These are phyloP conservation scores for Tylopilus felleus DNA, from an alignment of 768 basidiomycete genomes.

Conservation along the genomic window DNA sequence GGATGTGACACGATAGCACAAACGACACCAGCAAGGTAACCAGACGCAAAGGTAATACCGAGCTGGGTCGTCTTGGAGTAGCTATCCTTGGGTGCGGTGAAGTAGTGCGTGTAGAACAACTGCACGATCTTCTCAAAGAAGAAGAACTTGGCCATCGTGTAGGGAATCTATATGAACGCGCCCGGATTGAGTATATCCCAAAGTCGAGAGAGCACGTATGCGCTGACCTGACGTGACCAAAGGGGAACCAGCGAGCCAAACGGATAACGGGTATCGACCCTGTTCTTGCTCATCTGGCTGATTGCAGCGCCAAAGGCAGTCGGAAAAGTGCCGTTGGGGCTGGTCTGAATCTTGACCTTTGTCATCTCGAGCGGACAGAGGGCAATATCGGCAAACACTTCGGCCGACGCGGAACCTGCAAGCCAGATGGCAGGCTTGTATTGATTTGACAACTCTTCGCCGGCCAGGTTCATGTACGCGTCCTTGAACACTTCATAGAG, in stretches of 20 bases:
- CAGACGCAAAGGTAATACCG: conserved; percentile 83
- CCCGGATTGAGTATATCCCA: neutral
- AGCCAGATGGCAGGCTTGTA: conserved; percentile 93
- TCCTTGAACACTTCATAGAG: conserved; percentile 98
- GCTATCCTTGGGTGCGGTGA: conserved; percentile 71
- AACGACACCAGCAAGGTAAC: conserved; percentile 93
- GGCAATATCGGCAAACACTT: conserved; percentile 94
- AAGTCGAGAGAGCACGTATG: neutral
- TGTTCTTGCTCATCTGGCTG: conserved; percentile 63
- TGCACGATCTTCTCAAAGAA: conserved; percentile 89
- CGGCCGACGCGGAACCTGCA: conserved; percentile 89
- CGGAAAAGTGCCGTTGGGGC: conserved; percentile 72
- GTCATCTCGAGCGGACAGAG: conserved; percentile 95
- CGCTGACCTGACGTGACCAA: conserved; percentile 78
- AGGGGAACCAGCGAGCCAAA: conserved; percentile 83
- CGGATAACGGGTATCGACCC: conserved; percentile 73
- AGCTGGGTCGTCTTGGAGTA: conserved; percentile 85
- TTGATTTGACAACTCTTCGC: conserved; percentile 71
- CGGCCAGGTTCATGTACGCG: conserved; percentile 82
- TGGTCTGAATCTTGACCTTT: conserved; percentile 89
- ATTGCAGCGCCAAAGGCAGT: conserved; percentile 68
- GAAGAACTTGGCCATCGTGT: conserved; percentile 99
- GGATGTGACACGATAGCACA: conserved; percentile 97
- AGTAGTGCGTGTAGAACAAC: conserved; percentile 85
- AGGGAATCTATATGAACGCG: conserved; percentile 67